These are phyloP conservation scores for Coniosporium tulheliwenetii DNA, from an alignment of 2,329 filamentous ascomycete genomes.

Conservation along the genomic window DNA sequence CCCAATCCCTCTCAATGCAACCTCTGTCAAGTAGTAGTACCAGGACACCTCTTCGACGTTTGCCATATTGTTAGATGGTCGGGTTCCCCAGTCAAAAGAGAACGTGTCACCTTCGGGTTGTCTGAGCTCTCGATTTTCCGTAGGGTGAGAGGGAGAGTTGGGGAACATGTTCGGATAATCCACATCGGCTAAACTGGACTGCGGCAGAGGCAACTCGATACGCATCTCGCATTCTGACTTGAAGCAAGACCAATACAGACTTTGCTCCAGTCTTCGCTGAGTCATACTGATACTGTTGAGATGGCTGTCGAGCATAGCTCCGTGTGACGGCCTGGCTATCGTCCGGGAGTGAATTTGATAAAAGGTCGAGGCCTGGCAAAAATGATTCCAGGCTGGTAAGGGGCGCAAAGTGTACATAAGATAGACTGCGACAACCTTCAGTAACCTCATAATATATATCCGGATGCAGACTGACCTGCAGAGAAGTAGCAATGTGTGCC, in stretches of 20 bases:
- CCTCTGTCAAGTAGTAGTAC: conserved; percentile 30
- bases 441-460: neutral
- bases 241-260: conserved; percentile 28
- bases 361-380: conserved; percentile 15
- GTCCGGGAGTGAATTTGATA: conserved; percentile 19
- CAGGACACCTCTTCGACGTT: conserved; percentile 21
- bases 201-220: conserved; percentile 22
- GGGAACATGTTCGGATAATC: conserved; percentile 20
- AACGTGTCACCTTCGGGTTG: neutral
- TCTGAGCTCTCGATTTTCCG: conserved; percentile 2
- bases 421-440: conserved; percentile 13
- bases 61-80: conserved; percentile 4
- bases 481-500: conserved; percentile 23
- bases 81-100: neutral
- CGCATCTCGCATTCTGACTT: conserved; percentile 27
- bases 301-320: conserved; percentile 4
- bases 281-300: conserved; percentile 4
- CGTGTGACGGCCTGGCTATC: conserved; percentile 5
- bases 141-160: conserved; percentile 11
- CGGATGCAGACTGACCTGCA: conserved; percentile 12
- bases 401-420: conserved; percentile 25
- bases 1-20: conserved; percentile 24
- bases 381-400: conserved; percentile 22
- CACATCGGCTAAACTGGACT: conserved; percentile 18
- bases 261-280: conserved; percentile 19